Conservation (phyloP, 306 rosid genomes). For the Inga oerstediana region DNA sequence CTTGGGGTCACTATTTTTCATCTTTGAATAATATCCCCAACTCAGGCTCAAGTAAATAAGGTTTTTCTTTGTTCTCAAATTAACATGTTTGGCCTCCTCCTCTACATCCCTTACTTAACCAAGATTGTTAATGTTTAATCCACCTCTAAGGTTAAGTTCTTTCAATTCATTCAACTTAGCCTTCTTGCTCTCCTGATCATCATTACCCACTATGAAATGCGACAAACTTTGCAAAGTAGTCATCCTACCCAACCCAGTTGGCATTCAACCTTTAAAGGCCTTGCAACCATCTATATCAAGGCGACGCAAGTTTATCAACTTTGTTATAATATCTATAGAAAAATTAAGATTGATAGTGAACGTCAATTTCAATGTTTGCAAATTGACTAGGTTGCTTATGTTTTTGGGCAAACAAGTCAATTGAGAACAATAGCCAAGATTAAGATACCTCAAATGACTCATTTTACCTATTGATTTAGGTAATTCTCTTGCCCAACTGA, state of each 20-base stretch:
- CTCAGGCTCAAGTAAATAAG: background rate
- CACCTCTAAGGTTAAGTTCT: background rate
- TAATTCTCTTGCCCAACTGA: no score
- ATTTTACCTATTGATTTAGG: no score
- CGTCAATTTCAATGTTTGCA: conserved; percentile 9
- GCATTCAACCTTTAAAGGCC: background rate
- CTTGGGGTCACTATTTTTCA: background rate
- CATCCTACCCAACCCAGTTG: background rate
- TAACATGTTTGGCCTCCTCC: background rate
- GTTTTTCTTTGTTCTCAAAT: background rate
- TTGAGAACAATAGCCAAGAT: no score
- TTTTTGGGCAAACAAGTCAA: background rate
- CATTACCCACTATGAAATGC: background rate
- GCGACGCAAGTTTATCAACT: background rate
- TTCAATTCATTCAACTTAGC: background rate
- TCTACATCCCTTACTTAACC: background rate
- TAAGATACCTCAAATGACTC: no score
- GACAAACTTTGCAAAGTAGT: background rate
- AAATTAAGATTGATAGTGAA: background rate
- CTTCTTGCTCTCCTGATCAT: background rate
- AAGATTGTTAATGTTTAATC: background rate
- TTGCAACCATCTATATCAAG: background rate
- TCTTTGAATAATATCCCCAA: accelerated
- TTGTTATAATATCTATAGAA: background rate
- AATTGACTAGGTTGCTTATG: background rate